Percentiles rank a stretch among this genome's conserved stretches.
These are phyloP conservation scores for Zygosaccharomyces pseudobailii DNA, from an alignment of 1,139 yeast species.

Conservation along the genomic window DNA sequence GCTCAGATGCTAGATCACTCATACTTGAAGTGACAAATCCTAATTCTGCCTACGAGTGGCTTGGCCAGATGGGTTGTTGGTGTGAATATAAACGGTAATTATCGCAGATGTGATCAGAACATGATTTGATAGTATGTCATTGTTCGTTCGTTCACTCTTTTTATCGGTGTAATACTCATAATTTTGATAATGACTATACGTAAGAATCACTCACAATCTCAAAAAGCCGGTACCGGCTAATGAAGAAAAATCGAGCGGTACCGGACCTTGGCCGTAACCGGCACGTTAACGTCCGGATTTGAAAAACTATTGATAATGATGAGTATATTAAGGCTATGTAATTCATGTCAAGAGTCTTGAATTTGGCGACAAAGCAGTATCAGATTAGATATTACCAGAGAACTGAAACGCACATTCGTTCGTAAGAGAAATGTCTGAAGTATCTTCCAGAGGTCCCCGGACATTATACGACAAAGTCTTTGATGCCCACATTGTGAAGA, in stretches of 20 bases:
- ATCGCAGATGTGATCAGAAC: background rate
- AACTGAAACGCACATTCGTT: background rate
- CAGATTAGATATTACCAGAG: background rate
- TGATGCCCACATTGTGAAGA: slow-evolving; percentile 87
- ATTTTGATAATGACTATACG: background rate
- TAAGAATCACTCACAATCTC: background rate
- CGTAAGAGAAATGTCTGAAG: slow-evolving; percentile 26
- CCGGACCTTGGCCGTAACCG: slow-evolving; percentile 1
- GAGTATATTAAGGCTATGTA: slow-evolving; percentile 1
- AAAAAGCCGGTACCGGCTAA: slow-evolving; percentile 15
- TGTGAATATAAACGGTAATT: slow-evolving; percentile 1
- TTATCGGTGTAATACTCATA: background rate
- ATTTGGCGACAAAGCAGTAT: background rate
- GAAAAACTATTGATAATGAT: slow-evolving; percentile 2
- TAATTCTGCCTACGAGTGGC: slow-evolving; percentile 19
- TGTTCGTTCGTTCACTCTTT: too few relatives aligned
- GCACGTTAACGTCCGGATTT: slow-evolving; percentile 1
- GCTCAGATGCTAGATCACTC: slow-evolving; percentile 11
- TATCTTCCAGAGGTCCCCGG: slow-evolving; percentile 40
- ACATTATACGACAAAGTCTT: slow-evolving; percentile 96
- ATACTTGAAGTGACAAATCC: slow-evolving; percentile 17
- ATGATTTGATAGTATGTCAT: too few relatives aligned
- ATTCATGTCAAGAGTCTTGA: background rate
- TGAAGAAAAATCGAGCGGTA: background rate
- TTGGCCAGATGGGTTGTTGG: slow-evolving; percentile 27